phyloP scores from a whole-genome alignment of 345 rosid species.

The Populus pruinosa region DNA sequence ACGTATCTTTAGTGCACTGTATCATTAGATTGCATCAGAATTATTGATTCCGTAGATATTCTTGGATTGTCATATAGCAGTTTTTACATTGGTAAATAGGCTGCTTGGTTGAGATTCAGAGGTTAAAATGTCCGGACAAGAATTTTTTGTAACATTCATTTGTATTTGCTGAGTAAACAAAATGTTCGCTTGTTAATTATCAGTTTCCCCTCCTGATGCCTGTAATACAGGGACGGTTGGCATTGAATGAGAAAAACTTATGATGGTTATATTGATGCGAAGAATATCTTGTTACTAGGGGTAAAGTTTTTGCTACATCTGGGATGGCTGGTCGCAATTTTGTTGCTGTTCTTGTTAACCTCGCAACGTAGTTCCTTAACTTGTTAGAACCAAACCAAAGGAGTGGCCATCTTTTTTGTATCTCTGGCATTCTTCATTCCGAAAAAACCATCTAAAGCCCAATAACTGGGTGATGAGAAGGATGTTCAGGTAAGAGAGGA shows the following conservation, averaged over 20 bases:
- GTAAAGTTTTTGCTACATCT: too few species aligned
- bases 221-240: background rate
- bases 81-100: slow-evolving; percentile 11
- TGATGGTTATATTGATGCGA: background rate
- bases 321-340: too few species aligned
- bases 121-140: background rate
- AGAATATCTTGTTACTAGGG: too few species aligned
- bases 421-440: too few species aligned
- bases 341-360: too few species aligned
- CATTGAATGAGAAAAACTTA: background rate
- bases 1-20: background rate
- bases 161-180: background rate
- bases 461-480: too few species aligned
- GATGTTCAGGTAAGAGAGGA: too few species aligned
- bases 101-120: slow-evolving; percentile 2
- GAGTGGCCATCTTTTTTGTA: too few species aligned
- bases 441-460: too few species aligned
- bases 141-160: background rate
- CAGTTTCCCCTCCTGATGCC: background rate
- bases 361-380: too few species aligned
- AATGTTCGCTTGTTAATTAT: slow-evolving; percentile 8
- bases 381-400: too few species aligned
- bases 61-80: background rate
- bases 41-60: slow-evolving; percentile 1
- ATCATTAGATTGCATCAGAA: background rate